phyloP scores from a whole-genome alignment of 371 early-diverging fungal species.

The Saksenaea oblongispora region DNA sequence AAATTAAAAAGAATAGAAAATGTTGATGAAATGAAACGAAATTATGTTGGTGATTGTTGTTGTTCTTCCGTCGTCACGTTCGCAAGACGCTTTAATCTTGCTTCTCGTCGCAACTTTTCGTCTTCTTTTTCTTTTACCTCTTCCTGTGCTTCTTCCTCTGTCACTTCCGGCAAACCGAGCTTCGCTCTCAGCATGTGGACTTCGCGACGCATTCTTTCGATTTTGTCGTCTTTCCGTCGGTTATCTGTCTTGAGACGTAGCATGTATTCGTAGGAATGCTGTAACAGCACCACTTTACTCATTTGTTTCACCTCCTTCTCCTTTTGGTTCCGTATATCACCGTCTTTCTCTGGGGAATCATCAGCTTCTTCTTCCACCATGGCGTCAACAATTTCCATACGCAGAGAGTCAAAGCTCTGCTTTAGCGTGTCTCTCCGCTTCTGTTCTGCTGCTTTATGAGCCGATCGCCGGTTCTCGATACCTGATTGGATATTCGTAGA shows the following conservation, averaged over 20 bases:
- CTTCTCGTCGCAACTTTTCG: slow-evolving; percentile 23
- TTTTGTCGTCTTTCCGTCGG: slow-evolving; percentile 41
- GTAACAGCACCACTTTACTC: slow-evolving; percentile 51
- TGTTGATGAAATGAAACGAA: background rate
- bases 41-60: background rate
- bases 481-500: slow-evolving; percentile 69
- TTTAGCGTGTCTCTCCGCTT: slow-evolving; percentile 90
- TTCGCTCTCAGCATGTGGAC: slow-evolving; percentile 32
- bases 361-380: slow-evolving; percentile 41
- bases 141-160: slow-evolving; percentile 33
- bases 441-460: slow-evolving; percentile 93
- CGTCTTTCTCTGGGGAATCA: slow-evolving; percentile 5
- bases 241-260: slow-evolving; percentile 49
- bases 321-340: slow-evolving; percentile 11
- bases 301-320: slow-evolving; percentile 56
- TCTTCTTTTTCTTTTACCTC: slow-evolving; percentile 22
- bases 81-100: slow-evolving; percentile 16
- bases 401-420: slow-evolving; percentile 79
- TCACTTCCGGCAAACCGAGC: slow-evolving; percentile 33
- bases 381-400: slow-evolving; percentile 66
- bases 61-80: slow-evolving; percentile 6
- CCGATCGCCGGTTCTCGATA: slow-evolving; percentile 73
- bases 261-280: slow-evolving; percentile 63
- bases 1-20: background rate
- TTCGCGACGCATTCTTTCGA: slow-evolving; percentile 36